phyloP scores from a whole-genome alignment of 2,329 filamentous ascomycete genomes.

The Podosphaera leucotricha region DNA sequence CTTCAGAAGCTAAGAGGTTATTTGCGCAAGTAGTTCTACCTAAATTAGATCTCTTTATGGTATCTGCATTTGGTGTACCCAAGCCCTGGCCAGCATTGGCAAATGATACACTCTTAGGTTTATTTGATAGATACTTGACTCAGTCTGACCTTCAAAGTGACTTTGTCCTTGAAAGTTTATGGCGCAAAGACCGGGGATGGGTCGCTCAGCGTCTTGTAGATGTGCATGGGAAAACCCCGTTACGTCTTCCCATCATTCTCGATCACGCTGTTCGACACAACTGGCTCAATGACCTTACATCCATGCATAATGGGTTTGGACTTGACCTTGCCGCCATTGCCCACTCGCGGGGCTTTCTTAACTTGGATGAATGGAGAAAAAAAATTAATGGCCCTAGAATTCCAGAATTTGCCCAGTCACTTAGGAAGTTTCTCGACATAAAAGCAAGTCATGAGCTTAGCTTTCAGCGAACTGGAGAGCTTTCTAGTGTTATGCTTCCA shows the following conservation, averaged over 20 bases:
- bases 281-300: conserved; percentile 62
- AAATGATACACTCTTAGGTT: conserved; percentile 47
- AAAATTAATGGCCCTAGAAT: conserved; percentile 34
- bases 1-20: conserved; percentile 36
- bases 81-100: conserved; percentile 57
- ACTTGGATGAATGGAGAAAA: conserved; percentile 60
- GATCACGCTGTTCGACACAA: conserved; percentile 60
- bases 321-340: conserved; percentile 71
- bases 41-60: conserved; percentile 57
- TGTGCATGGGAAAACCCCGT: conserved; percentile 44
- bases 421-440: conserved; percentile 62
- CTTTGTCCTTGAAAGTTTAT: conserved; percentile 76
- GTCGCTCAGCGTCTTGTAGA: conserved; percentile 61
- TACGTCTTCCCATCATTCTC: conserved; percentile 44
- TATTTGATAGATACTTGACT: conserved; percentile 65
- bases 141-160: conserved; percentile 58
- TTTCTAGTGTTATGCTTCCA: conserved; percentile 50
- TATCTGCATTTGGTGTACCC: conserved; percentile 53
- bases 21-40: conserved; percentile 46
- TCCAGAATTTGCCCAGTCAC: conserved; percentile 41
- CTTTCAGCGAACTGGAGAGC: conserved; percentile 43
- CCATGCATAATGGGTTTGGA: conserved; percentile 45
- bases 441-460: conserved; percentile 64
- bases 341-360: conserved; percentile 56
- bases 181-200: conserved; percentile 77